Evolutionary conservation across 768 basidiomycete genomes (phyloP).

Genomic region (Brasilioporus rufonigricans): DNA sequence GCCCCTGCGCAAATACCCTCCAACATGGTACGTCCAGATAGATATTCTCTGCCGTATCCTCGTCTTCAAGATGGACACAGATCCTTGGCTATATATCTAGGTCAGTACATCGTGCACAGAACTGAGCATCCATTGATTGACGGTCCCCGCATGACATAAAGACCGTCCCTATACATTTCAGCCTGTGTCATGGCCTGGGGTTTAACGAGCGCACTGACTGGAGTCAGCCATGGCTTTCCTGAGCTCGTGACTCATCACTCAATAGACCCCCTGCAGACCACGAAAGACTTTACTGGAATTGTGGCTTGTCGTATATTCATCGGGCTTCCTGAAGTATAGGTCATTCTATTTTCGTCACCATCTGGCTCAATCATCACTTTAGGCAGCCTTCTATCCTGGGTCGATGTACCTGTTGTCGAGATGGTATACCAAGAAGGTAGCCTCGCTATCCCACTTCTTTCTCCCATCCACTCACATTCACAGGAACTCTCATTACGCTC

Average conservation of each 20-base stretch:
- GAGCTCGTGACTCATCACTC: neutral
- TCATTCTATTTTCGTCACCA: neutral
- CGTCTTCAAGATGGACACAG: constrained; percentile 27
- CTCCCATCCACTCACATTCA: neutral
- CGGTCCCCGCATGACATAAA: no score
- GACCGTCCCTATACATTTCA: constrained; percentile 63
- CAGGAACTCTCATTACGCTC: constrained; percentile 67
- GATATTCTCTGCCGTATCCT: neutral
- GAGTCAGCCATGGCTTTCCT: constrained; percentile 33
- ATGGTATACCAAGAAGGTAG: constrained; percentile 49
- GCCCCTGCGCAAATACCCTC: no score
- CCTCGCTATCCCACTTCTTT: neutral
- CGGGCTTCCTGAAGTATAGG: constrained; percentile 53
- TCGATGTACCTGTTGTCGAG: constrained; percentile 46
- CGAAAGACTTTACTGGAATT: constrained; percentile 53
- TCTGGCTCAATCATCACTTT: neutral
- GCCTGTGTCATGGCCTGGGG: constrained; percentile 62
- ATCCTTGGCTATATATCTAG: constrained; percentile 57
- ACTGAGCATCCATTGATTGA: neutral
- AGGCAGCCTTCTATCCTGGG: constrained; percentile 68
- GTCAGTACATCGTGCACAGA: neutral
- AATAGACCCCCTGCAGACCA: constrained; percentile 38
- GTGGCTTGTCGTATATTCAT: constrained; percentile 58
- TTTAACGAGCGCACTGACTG: constrained; percentile 58
- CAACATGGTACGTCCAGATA: constrained; percentile 33